Evolutionary conservation across 441 rosid genomes (phyloP).

Genomic region (Populus tomentosa): DNA sequence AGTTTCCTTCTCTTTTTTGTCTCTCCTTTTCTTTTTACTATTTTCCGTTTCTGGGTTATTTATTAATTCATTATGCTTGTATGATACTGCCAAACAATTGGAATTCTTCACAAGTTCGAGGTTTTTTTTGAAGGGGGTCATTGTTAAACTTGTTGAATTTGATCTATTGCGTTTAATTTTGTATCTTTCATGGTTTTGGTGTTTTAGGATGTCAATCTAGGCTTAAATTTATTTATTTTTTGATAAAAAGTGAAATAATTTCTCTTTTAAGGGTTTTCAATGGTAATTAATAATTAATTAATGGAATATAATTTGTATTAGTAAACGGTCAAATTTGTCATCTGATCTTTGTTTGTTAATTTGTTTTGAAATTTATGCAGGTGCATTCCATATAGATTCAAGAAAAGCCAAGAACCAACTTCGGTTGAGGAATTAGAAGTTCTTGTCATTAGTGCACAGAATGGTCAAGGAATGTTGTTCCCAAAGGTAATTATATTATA

Average conservation of each 20-base stretch:
- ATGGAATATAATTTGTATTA: not conserved
- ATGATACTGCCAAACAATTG: not conserved
- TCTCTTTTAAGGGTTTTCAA: not conserved
- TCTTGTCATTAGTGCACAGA: slow-evolving; percentile 61
- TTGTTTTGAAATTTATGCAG: slow-evolving; percentile 27
- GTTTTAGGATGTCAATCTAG: not conserved
- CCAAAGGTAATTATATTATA: slow-evolving; percentile 41
- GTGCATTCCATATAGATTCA: slow-evolving; percentile 64
- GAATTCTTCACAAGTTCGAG: not conserved
- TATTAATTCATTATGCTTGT: not conserved
- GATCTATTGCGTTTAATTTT: not conserved
- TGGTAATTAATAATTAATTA: not conserved
- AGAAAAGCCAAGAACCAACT: slow-evolving; percentile 9
- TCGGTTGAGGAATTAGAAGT: slow-evolving; percentile 46
- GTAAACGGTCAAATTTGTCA: not conserved
- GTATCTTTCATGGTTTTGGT: not conserved
- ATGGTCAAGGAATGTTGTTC: slow-evolving; percentile 54
- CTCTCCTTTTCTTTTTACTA: not conserved
- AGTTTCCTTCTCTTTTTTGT: not conserved
- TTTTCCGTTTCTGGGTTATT: not conserved
- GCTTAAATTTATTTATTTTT: not conserved
- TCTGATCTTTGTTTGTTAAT: not conserved
- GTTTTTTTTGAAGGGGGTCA: not conserved
- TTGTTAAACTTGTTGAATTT: not conserved
- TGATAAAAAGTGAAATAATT: not conserved